phyloP scores from a whole-genome alignment of 169 alveolate species.

The Cryptosporidium meleagridis region DNA sequence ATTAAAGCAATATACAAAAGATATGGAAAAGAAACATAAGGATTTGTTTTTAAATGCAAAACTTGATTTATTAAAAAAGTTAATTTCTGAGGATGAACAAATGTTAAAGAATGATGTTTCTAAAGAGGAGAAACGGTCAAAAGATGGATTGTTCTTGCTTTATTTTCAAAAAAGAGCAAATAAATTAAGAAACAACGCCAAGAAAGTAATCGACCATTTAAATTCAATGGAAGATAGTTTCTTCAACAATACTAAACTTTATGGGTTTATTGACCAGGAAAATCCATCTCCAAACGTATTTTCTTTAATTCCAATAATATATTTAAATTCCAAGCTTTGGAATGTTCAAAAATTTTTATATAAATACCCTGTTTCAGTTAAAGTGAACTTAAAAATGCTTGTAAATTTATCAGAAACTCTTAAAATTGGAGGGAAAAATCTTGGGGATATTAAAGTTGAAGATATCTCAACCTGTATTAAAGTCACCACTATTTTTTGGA shows the following conservation, averaged over 20 bases:
- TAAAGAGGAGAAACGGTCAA: not conserved
- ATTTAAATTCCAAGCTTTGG: slow-evolving; percentile 45
- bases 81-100: slow-evolving; percentile 10
- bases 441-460: slow-evolving; percentile 4
- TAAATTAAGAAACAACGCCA: not conserved
- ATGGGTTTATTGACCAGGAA: not conserved
- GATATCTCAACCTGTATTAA: slow-evolving; percentile 60
- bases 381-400: slow-evolving; percentile 4
- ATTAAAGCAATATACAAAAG: not conserved
- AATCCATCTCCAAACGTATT: not conserved
- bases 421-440: not conserved
- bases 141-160: not conserved
- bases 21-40: not conserved
- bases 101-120: not conserved
- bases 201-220: not conserved
- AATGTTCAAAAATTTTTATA: slow-evolving; percentile 4
- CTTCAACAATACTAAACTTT: not conserved
- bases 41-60: slow-evolving; percentile 29
- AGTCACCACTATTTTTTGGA: slow-evolving; percentile 37
- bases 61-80: slow-evolving; percentile 10
- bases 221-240: not conserved
- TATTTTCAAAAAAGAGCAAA: not conserved
- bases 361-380: slow-evolving; percentile 41
- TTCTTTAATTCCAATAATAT: slow-evolving; percentile 30
- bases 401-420: not conserved